A percentile compares a stretch with the other conserved stretches of the same genome.
Conservation (phyloP, 1,284 basidiomycete species). For the Ganoderma meredithae region DNA sequence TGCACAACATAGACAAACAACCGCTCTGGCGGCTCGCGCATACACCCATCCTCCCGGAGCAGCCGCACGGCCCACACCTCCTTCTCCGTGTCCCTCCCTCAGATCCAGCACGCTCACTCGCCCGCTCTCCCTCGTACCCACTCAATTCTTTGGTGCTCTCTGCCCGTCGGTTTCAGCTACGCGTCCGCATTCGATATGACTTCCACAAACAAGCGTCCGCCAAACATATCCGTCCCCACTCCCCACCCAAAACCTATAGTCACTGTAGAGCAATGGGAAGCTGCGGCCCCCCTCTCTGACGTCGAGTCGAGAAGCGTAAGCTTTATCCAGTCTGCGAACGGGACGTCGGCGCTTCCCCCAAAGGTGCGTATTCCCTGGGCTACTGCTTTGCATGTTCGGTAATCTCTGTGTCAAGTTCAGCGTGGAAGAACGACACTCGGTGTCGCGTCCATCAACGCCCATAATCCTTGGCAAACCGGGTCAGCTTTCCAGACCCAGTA, state of each 20-base stretch:
- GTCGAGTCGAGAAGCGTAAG: slow-evolving; percentile 73
- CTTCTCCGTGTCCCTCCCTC: not conserved
- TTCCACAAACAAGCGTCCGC: slow-evolving; percentile 20
- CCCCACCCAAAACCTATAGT: slow-evolving; percentile 52
- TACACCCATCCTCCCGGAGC: not conserved
- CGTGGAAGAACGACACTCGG: slow-evolving; percentile 46
- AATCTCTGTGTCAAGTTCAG: slow-evolving; percentile 44
- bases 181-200: slow-evolving; percentile 13
- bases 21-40: slow-evolving; percentile 24
- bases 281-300: slow-evolving; percentile 78
- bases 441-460: slow-evolving; percentile 53
- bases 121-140: not conserved
- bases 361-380: slow-evolving; percentile 58
- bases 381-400: slow-evolving; percentile 3
- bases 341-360: slow-evolving; percentile 67
- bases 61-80: too few species aligned
- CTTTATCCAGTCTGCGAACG: slow-evolving; percentile 68
- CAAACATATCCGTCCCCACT: slow-evolving; percentile 15
- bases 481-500: slow-evolving; percentile 44
- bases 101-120: not conserved
- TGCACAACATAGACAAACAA: slow-evolving; percentile 28
- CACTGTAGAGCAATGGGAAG: slow-evolving; percentile 89
- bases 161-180: not conserved
- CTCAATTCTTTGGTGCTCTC: not conserved
- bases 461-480: slow-evolving; percentile 44